These are phyloP conservation scores for Dactylellina leptospora DNA, from an alignment of 2,329 filamentous ascomycete genomes.

Conservation along the genomic window DNA sequence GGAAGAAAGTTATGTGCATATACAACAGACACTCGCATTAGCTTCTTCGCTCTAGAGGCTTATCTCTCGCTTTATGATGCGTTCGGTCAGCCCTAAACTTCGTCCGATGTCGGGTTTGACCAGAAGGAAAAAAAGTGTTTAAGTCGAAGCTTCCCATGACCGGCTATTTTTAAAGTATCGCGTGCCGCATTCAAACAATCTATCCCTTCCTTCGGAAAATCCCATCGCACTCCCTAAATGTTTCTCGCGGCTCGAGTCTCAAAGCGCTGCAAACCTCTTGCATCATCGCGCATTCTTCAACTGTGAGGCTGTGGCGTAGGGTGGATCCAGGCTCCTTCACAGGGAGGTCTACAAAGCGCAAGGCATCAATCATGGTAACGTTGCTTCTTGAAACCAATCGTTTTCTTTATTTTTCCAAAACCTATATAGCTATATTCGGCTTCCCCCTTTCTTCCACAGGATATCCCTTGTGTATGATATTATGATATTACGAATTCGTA, in stretches of 20 bases:
- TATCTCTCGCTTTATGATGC: background rate
- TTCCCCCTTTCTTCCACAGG: background rate
- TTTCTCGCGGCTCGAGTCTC: too few species aligned
- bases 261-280: background rate
- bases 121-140: background rate
- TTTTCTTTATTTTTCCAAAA: too few species aligned
- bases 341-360: too few species aligned
- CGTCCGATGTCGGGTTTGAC: background rate
- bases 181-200: too few species aligned
- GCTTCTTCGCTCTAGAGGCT: background rate
- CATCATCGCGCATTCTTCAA: too few species aligned
- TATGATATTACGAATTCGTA: background rate
- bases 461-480: background rate
- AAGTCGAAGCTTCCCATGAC: background rate
- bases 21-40: background rate
- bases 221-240: slow-evolving; percentile 3
- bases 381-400: too few species aligned
- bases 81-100: background rate
- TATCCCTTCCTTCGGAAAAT: slow-evolving; percentile 17
- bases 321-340: too few species aligned
- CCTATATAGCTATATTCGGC: too few species aligned
- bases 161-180: too few species aligned
- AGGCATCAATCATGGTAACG: too few species aligned
- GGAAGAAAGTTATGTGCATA: background rate
- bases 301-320: too few species aligned